phyloP scores from a whole-genome alignment of 805 yeast species.

The Starmera pachycereana region DNA sequence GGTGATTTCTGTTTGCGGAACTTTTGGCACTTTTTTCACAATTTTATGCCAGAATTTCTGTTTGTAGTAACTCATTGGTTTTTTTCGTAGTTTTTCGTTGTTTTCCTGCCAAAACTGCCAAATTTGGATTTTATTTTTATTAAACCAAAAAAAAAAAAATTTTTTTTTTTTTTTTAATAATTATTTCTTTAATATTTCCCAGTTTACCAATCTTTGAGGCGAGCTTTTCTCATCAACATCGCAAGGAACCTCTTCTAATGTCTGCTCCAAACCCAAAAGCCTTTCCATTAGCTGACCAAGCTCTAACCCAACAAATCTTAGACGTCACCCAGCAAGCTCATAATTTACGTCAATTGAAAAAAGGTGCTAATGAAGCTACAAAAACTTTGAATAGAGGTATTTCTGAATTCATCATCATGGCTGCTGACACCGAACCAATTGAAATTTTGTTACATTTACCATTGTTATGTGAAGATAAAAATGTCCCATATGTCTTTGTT shows the following conservation, averaged over 20 bases:
- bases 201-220: constrained; percentile 13
- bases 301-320: constrained; percentile 89
- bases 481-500: constrained; percentile 97
- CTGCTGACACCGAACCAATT: constrained; percentile 99
- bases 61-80: neutral
- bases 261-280: constrained; percentile 96
- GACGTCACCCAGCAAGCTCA: constrained; percentile 98
- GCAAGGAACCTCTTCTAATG: constrained; percentile 51
- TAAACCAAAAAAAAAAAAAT: too few relatives aligned
- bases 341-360: constrained; percentile 95
- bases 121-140: too few relatives aligned
- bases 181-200: neutral
- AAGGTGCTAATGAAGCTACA: constrained; percentile 99
- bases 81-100: neutral
- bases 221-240: constrained; percentile 14
- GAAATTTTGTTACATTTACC: constrained; percentile 97
- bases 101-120: neutral
- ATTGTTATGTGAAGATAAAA: constrained; percentile 96
- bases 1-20: neutral
- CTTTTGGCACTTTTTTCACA: neutral
- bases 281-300: constrained; percentile 96
- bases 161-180: neutral
- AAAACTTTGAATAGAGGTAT: constrained; percentile 99
- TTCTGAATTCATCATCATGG: constrained; percentile 98
- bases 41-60: neutral